These are phyloP conservation scores for Saturnispora galanensis DNA, from an alignment of 805 yeast species.

Conservation along the genomic window DNA sequence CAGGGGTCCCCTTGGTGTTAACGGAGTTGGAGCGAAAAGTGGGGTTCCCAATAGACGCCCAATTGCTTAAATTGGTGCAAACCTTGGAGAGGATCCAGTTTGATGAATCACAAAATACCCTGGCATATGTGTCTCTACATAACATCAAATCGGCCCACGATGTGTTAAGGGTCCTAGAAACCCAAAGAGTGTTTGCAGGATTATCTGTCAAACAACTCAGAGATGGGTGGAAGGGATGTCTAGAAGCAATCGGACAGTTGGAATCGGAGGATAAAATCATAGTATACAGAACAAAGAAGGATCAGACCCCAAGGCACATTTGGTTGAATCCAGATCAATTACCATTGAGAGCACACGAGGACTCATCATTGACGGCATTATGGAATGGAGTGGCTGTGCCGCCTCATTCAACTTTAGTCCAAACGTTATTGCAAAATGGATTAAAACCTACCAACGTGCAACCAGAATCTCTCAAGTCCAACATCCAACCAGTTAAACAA, in stretches of 20 bases:
- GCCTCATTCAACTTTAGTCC: conserved; percentile 69
- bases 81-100: conserved; percentile 71
- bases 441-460: conserved; percentile 96
- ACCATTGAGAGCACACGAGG: conserved; percentile 26
- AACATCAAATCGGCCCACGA: conserved; percentile 78
- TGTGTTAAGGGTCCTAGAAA: conserved; percentile 58
- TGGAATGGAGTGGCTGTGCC: conserved; percentile 81
- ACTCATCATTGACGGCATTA: conserved; percentile 69
- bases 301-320: conserved; percentile 80
- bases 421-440: conserved; percentile 69
- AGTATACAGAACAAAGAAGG: conserved; percentile 86
- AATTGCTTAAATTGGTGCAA: conserved; percentile 60
- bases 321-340: conserved; percentile 79
- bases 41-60: conserved; percentile 47
- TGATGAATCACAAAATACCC: conserved; percentile 49
- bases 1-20: conserved; percentile 47
- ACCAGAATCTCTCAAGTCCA: conserved; percentile 80
- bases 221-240: conserved; percentile 93
- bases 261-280: conserved; percentile 71
- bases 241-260: conserved; percentile 64
- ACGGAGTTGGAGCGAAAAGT: conserved; percentile 59
- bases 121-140: conserved; percentile 82
- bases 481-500: conserved; percentile 40
- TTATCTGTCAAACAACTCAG: conserved; percentile 62
- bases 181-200: conserved; percentile 83